A percentile compares a stretch with the other conserved stretches of the same genome.
Conservation (phyloP, 1,284 basidiomycete species). For the Cutaneotrichosporon sp. region DNA sequence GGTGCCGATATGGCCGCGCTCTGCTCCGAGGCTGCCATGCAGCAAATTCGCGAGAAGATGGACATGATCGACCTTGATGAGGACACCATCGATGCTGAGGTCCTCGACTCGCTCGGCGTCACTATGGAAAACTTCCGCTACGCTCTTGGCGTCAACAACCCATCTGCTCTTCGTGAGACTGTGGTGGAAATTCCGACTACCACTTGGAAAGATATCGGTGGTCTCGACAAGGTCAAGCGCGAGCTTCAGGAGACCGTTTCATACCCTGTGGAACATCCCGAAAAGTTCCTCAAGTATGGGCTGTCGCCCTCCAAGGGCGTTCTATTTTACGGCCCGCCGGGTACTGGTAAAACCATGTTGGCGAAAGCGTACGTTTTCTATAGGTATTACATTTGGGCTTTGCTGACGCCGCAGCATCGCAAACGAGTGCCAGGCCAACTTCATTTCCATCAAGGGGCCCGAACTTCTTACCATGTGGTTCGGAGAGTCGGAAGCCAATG, state of each 20-base stretch:
- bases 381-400: too few species aligned
- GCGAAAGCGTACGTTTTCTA: constrained; percentile 62
- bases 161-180: constrained; percentile 93
- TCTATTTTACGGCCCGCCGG: constrained; percentile 85
- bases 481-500: constrained; percentile 99
- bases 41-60: constrained; percentile 98
- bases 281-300: constrained; percentile 99
- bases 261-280: constrained; percentile 99
- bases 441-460: constrained; percentile 64
- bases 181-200: constrained; percentile 93
- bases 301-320: constrained; percentile 99
- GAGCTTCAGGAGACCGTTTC: constrained; percentile 99
- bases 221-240: constrained; percentile 98
- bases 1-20: constrained; percentile 95
- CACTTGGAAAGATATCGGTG: constrained; percentile 98
- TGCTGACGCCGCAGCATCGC: constrained; percentile 59
- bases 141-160: constrained; percentile 87
- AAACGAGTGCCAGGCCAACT: constrained; percentile 97
- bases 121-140: constrained; percentile 99
- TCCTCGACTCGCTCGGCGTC: constrained; percentile 89
- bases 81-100: constrained; percentile 94
- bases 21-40: constrained; percentile 96
- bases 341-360: constrained; percentile 91
- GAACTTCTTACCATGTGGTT: constrained; percentile 99
- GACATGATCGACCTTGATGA: constrained; percentile 87